Evolutionary conservation across 129 eudicot species (phyloP), one percentile per base, ranked within the genome.

Genomic region (Saussurea involucrata): DNA sequence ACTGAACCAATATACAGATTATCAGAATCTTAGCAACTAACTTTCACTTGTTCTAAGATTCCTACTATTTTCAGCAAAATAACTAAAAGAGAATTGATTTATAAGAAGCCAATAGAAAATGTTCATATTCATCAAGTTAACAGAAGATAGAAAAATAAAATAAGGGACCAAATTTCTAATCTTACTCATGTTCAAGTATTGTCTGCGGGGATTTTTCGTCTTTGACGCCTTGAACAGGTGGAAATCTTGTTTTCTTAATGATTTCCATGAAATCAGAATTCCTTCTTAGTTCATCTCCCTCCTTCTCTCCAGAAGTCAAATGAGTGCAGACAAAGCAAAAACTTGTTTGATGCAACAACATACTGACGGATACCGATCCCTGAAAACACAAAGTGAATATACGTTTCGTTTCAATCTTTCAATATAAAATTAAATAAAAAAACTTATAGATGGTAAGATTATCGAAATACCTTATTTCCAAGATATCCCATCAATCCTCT

Each of bases 401-500:
- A 27, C 4, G 2, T 34, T 18, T 24, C 61, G 42, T 63, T 28
- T 15, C 37, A 65, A 17, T 55, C 24, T 6, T 33, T 15, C 55
- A 10, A 24, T 18, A 28, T 11, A 42, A 17, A 10, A 53, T 21
- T 37, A 21, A 24, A 24, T 2, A 6, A 5, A 68, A 5, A 68
- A 31, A 15, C 53, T 6, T 6, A 2, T 28, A 25, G 49, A 49
- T 10, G 2, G 4, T 18, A 33, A 11, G 21, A 42, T 20, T 36
- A 11, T 33, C 3, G 4, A 24, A 36, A 2, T 87, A 94, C 98
- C 98, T 95, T 95, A 80, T 95, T 95, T 24, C 98, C 94, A 63
- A 95, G 96, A 82, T 91, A 95, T 36, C 98, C 98, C 98, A 95
- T 95, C 75, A 95, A 82, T 76, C 98, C 98, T 87, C 98, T 91